phyloP scores from a whole-genome alignment of 345 rosid genomes.

The Gossypium ekmanianum region DNA sequence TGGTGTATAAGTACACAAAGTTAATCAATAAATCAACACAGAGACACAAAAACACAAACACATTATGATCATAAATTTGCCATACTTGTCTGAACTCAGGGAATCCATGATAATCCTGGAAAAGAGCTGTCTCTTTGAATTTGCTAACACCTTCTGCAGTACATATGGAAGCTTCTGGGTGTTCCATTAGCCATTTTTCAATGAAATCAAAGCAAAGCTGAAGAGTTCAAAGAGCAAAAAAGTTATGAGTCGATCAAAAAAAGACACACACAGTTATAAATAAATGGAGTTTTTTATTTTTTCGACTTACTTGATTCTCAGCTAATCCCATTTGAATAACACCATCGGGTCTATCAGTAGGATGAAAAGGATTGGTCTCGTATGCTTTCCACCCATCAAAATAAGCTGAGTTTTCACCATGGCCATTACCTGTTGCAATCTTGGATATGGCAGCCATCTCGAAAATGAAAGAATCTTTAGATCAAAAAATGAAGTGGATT shows the following conservation, averaged over 20 bases:
- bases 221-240: slow-evolving; percentile 11
- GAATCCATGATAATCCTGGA: slow-evolving; percentile 90
- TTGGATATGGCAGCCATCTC: slow-evolving; percentile 22
- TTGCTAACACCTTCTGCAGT: slow-evolving; percentile 46
- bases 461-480: background rate
- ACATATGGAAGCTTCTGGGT: slow-evolving; percentile 78
- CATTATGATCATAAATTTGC: background rate
- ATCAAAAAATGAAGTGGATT: background rate
- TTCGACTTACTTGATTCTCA: slow-evolving; percentile 61
- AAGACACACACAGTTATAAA: background rate
- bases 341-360: slow-evolving; percentile 53
- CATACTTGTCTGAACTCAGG: slow-evolving; percentile 77
- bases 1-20: slow-evolving; percentile 22
- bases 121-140: slow-evolving; percentile 62
- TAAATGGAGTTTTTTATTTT: background rate
- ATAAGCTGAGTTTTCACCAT: slow-evolving; percentile 72
- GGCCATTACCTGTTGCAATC: slow-evolving; percentile 52
- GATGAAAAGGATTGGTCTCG: slow-evolving; percentile 57
- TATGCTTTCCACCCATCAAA: slow-evolving; percentile 92
- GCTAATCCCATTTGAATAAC: slow-evolving; percentile 98
- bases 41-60: no score
- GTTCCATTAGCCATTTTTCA: slow-evolving; percentile 60
- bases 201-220: slow-evolving; percentile 78
- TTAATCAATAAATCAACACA: background rate
- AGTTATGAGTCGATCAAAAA: background rate